Conservation (phyloP, 164 flowering plant genomes). For the Taxillus chinensis region DNA sequence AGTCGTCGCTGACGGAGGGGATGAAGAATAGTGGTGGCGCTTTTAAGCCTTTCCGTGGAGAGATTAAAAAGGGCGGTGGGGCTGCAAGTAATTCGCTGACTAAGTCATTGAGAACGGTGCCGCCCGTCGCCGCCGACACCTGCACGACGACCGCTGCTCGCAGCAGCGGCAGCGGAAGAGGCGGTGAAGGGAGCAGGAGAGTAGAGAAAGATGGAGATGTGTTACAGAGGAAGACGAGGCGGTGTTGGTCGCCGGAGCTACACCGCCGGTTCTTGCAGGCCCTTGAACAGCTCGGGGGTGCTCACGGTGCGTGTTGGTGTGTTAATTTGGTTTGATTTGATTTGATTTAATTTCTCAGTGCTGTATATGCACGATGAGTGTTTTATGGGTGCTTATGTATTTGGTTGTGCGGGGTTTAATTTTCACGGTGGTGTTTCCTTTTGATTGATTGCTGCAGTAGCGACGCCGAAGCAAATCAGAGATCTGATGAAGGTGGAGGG, state of each 20-base stretch:
- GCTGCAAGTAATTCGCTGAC: slow-evolving; percentile 12
- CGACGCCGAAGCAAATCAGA: slow-evolving; percentile 92
- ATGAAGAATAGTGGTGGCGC: slow-evolving; percentile 51
- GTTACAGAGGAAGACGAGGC: slow-evolving; percentile 47
- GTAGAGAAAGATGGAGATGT: slow-evolving; percentile 32
- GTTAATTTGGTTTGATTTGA: background rate
- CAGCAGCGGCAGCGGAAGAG: background rate
- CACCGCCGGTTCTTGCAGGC: slow-evolving; percentile 68
- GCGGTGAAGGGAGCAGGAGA: slow-evolving; percentile 1
- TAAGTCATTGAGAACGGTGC: slow-evolving; percentile 38
- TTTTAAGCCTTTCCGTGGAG: slow-evolving; percentile 52
- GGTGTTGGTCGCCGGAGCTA: slow-evolving; percentile 90
- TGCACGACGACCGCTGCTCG: slow-evolving; percentile 5
- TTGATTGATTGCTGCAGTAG: slow-evolving; percentile 32
- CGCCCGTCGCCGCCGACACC: slow-evolving; percentile 10
- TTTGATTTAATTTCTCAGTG: background rate
- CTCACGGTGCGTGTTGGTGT: slow-evolving; percentile 42
- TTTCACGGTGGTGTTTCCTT: background rate
- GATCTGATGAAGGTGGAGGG: slow-evolving; percentile 97
- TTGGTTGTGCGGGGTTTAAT: slow-evolving; percentile 1
- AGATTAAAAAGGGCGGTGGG: slow-evolving; percentile 7
- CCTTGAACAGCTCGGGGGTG: slow-evolving; percentile 87
- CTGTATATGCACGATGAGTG: background rate
- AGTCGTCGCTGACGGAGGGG: slow-evolving; percentile 23
- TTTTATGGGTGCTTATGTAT: background rate